A percentile compares a stretch with the other conserved stretches of the same genome.
These are phyloP conservation scores for Leccinum longicurvipes DNA, from an alignment of 768 basidiomycete species.

Conservation along the genomic window DNA sequence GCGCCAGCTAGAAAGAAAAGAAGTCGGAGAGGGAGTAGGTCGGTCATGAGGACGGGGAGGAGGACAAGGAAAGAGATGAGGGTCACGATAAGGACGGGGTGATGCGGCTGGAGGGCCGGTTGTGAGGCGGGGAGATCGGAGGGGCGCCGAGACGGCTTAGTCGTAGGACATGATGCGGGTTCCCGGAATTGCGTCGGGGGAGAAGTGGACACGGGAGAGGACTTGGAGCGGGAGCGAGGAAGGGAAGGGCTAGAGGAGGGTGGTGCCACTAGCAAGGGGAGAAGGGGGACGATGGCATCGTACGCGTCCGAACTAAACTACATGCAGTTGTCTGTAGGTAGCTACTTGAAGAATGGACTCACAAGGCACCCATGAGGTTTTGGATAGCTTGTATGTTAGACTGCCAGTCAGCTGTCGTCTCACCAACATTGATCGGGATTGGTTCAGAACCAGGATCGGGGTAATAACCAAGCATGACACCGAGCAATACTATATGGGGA, in stretches of 20 bases:
- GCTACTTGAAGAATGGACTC: slow-evolving; percentile 24
- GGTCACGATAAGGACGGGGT: slow-evolving; percentile 34
- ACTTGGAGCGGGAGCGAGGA: neutral
- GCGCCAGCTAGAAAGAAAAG: slow-evolving; percentile 36
- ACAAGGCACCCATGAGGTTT: slow-evolving; percentile 86
- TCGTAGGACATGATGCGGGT: neutral
- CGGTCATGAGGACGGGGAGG: slow-evolving; percentile 37
- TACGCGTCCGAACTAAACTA: slow-evolving; percentile 23
- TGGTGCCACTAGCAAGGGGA: slow-evolving; percentile 37
- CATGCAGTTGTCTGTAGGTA: neutral
- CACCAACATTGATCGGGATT: slow-evolving; percentile 39
- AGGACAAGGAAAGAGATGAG: slow-evolving; percentile 43
- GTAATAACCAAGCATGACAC: slow-evolving; percentile 64
- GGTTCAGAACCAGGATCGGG: slow-evolving; percentile 38
- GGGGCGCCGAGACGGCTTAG: neutral
- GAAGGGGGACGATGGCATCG: slow-evolving; percentile 49
- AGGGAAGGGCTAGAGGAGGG: neutral
- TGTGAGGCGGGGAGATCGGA: neutral
- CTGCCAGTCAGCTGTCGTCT: slow-evolving; percentile 77
- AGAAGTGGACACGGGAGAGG: neutral
- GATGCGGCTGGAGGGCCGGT: slow-evolving; percentile 24
- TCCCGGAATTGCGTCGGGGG: neutral
- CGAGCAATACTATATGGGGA: slow-evolving; percentile 61
- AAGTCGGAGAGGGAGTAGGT: slow-evolving; percentile 46
- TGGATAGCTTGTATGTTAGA: slow-evolving; percentile 88